phyloP scores from a whole-genome alignment of 345 rosid species.

The Corchorus capsularis region DNA sequence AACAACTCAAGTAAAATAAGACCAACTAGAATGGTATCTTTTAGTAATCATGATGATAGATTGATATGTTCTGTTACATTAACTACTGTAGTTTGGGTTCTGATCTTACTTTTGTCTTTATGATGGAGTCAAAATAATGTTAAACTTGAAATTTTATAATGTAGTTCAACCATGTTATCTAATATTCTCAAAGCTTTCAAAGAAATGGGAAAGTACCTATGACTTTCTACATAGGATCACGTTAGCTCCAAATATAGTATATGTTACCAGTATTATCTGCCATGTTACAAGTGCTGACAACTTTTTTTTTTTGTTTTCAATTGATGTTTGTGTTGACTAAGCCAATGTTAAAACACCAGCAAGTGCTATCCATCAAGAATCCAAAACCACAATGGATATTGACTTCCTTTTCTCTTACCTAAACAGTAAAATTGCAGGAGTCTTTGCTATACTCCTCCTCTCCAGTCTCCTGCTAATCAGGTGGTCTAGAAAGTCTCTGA shows the following conservation, averaged over 20 bases:
- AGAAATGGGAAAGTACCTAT: too few species aligned
- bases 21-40: conserved; percentile 10
- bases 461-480: conserved; percentile 19
- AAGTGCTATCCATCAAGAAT: not conserved
- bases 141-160: not conserved
- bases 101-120: conserved; percentile 3
- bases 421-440: conserved; percentile 14
- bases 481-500: conserved; percentile 15
- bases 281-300: not conserved
- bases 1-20: not conserved
- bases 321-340: not conserved
- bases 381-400: conserved; percentile 16
- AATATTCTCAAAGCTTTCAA: too few species aligned
- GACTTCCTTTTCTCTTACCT: conserved; percentile 3
- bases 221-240: too few species aligned
- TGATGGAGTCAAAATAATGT: not conserved
- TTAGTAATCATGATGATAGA: not conserved
- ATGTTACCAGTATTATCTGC: conserved; percentile 18
- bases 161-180: not conserved
- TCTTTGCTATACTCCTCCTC: conserved; percentile 7
- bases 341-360: not conserved
- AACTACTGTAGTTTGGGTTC: not conserved
- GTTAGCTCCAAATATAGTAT: too few species aligned
- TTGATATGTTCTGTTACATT: not conserved
- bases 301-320: not conserved